Evolutionary conservation across 441 rosid genomes (phyloP), one percentile per base, ranked within the genome.

Genomic region (Euphorbia celastroides): DNA sequence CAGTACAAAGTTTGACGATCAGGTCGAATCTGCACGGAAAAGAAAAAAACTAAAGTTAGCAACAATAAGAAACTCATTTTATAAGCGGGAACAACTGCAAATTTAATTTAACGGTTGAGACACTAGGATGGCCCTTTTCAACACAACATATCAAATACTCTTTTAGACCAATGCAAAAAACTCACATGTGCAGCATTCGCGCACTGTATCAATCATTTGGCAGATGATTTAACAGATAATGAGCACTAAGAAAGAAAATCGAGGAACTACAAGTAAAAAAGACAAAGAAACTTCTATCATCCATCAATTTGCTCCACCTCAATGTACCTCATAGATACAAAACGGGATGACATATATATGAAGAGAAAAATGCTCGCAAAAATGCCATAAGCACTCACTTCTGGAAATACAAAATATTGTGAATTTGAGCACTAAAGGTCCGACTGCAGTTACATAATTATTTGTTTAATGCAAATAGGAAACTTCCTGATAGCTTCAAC

Each of bases 1-100:
- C 96, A 90, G 72, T 93, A 93, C 77, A 93, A 77, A 62, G 98
- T 93, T 81, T 93, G 97, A 64, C 98, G 96, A 71, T 93, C 96
- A 31, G 92, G 92, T 6, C 95, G 95, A 74, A 93, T 90, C 98
- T 93, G 87, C 68, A 70, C 17, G 51, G 60, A 62, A 20, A 2
- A 41, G 62, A 50, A 44, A 34, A 25, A 20, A 52, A 52, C 10
- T 65, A 52, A 57, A 72, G 36, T 41, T 72, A 64, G 46, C 28
- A 70, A 0, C 46, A 64, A 27, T 6, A 7, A 9, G 60, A 32
- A 36, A 36, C 23, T 25, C 12, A 20, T 13, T 28, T 7, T 7
- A 8, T 13, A 16, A n/a, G 42, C 1, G 34, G 20, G 57, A 62
- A 44, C 46, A 19, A 23, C 32, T n/a, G 51, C 19, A 58, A 14